Evolutionary conservation across 2,329 filamentous ascomycete genomes (phyloP).

Genomic region (Zymoseptoria pseudotritici): DNA sequence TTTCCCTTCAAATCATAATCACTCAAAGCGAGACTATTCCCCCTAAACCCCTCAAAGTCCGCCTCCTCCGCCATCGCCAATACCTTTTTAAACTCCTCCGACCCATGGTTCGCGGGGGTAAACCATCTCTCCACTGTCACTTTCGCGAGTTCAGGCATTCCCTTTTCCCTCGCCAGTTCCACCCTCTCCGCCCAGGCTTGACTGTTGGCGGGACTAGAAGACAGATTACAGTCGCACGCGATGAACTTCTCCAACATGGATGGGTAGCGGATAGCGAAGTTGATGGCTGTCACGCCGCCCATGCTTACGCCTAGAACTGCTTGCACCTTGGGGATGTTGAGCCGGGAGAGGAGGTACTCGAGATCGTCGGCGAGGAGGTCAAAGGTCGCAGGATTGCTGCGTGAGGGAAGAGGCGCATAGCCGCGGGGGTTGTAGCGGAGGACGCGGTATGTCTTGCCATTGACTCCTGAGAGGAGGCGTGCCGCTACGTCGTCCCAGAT

Average conservation of each 20-base stretch:
- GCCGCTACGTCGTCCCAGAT: constrained; percentile 75
- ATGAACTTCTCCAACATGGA: constrained; percentile 54
- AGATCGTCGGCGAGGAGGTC: constrained; percentile 64
- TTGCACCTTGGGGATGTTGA: constrained; percentile 61
- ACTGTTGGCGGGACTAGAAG: constrained; percentile 65
- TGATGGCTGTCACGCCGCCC: constrained; percentile 70
- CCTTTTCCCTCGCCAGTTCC: constrained; percentile 43
- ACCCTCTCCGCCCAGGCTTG: constrained; percentile 74
- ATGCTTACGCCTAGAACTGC: constrained; percentile 70
- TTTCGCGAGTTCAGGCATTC: constrained; percentile 51
- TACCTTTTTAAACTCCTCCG: constrained; percentile 51
- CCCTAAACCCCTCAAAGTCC: constrained; percentile 60
- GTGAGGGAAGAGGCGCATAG: constrained; percentile 41
- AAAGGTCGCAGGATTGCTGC: constrained; percentile 43
- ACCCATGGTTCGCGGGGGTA: constrained; percentile 51
- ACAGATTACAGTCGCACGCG: constrained; percentile 70
- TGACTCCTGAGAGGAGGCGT: constrained; percentile 47
- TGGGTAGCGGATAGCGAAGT: constrained; percentile 62
- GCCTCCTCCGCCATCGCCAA: constrained; percentile 63
- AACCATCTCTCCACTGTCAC: constrained; percentile 74
- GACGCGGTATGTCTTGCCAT: constrained; percentile 58
- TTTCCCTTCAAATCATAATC: constrained; percentile 58
- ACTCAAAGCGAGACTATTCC: constrained; percentile 63
- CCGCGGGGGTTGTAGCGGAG: constrained; percentile 73
- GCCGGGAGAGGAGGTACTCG: constrained; percentile 55